Base-by-base conservation (phyloP, 2,329 filamentous ascomycete genomes). In the Aciculosporium take region DNA sequence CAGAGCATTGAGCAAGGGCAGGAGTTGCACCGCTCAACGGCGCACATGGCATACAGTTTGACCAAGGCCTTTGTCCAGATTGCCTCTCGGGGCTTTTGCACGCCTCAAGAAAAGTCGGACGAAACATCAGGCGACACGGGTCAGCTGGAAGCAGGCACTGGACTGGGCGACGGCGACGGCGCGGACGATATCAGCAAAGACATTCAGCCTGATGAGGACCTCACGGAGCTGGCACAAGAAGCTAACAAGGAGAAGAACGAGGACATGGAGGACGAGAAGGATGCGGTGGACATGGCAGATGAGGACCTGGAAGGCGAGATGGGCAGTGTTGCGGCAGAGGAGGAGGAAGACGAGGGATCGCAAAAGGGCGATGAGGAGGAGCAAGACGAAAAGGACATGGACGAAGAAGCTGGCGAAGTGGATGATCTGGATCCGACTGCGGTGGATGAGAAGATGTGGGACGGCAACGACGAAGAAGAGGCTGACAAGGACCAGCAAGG, bases 371-470 rank as follows among this genome's bases (percentile, higher is more conserved):
- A 73, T 31, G 73, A 80, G 39, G 69, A 80, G 8, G 74, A 76
- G 25, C 72, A 83, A 21, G 74, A 78, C 33, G 73, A 79, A 25
- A 67, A 81, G n/a, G 81, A 85, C 8, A 80, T 93, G 56, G 87
- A 95, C 49, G 88, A 94, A 52, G 86, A 96, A 60, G 75, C 83
- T 5, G 91, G 88, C 1, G 83, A 87, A 53, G 87, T 96, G 9
- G 85, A 95, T 62, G 86, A 94, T 53, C 68, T 94, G 32, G 89
- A 94, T 51, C 81, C 86, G 10, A 83, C 79, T 13, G 84, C 89
- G 17, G 83, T 96, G 1, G 93, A 98, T 56, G 93, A 98, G 65
- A 98, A 96, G 68, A 87, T 96, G 74, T 98, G 91, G 91, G 88
- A 98, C 60, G 88, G 87, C 30, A 79, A 81, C 39, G 79, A 81